These are phyloP conservation scores for Tulasnella sp. DNA, from an alignment of 768 basidiomycete genomes.

Conservation along the genomic window DNA sequence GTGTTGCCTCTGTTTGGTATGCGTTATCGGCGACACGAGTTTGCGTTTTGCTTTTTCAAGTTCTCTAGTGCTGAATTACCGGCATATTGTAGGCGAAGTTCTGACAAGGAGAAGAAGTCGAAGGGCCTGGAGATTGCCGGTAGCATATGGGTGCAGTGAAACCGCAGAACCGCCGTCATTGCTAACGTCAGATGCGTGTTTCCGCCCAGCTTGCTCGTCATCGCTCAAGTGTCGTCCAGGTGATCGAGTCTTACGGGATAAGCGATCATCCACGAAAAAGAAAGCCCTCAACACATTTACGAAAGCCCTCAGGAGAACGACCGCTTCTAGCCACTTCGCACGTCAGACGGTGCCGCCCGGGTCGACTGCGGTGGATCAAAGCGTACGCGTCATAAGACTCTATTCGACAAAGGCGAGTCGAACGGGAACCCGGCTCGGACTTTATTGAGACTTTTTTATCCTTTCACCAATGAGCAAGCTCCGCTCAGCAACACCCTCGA, in stretches of 20 bases:
- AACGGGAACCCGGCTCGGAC: not conserved
- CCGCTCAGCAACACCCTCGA: not conserved
- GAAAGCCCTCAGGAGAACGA: too few species aligned
- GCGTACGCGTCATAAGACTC: not conserved
- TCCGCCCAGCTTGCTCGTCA: not conserved
- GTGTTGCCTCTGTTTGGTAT: not conserved
- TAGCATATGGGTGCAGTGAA: not conserved
- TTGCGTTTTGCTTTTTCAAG: not conserved
- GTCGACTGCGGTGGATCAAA: not conserved
- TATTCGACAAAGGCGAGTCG: not conserved
- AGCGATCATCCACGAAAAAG: not conserved
- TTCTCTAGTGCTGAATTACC: not conserved
- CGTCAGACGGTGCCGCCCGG: not conserved
- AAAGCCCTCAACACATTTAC: not conserved
- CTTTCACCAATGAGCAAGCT: not conserved
- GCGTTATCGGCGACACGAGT: conserved; percentile 2
- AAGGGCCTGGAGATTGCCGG: conserved; percentile 7
- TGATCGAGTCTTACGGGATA: not conserved
- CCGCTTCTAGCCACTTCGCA: not conserved
- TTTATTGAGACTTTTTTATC: conserved; percentile 4
- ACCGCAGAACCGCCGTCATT: not conserved
- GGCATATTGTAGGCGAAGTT: not conserved
- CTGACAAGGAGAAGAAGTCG: not conserved
- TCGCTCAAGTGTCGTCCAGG: not conserved
- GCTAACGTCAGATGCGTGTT: not conserved